Conservation (phyloP, 2,329 filamentous ascomycete species). For the Ophiostoma montium region DNA sequence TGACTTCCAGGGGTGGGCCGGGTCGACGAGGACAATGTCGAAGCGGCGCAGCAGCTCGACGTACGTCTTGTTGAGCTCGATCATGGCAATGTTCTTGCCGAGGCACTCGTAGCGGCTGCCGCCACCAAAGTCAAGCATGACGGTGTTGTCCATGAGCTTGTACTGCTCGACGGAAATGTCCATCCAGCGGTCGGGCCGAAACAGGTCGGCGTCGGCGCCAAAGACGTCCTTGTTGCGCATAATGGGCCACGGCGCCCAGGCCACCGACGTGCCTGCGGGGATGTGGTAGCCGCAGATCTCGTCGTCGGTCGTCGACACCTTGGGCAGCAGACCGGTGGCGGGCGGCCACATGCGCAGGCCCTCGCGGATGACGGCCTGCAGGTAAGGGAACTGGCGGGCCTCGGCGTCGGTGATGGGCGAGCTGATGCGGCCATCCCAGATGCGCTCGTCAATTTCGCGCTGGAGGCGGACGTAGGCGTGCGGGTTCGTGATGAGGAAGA, state of each 20-base stretch:
- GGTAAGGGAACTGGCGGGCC: slow-evolving; percentile 27
- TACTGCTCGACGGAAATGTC: slow-evolving; percentile 16
- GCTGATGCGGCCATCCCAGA: slow-evolving; percentile 15
- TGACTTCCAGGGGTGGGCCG: slow-evolving; percentile 19
- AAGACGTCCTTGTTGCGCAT: slow-evolving; percentile 24
- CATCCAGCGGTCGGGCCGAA: slow-evolving; percentile 33
- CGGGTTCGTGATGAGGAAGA: slow-evolving; percentile 17
- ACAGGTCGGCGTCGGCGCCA: slow-evolving; percentile 26
- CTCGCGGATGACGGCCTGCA: slow-evolving; percentile 37
- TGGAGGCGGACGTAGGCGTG: slow-evolving; percentile 14
- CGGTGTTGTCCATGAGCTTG: slow-evolving; percentile 16
- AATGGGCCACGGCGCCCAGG: slow-evolving; percentile 16
- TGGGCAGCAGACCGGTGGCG: slow-evolving; percentile 19
- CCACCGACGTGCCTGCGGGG: slow-evolving; percentile 29
- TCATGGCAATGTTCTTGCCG: slow-evolving; percentile 27
- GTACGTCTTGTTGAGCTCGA: slow-evolving; percentile 26
- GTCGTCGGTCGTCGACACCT: slow-evolving; percentile 23
- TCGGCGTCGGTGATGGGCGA: slow-evolving; percentile 24
- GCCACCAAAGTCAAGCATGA: slow-evolving; percentile 26
- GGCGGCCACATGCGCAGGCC: slow-evolving; percentile 32
- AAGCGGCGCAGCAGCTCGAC: slow-evolving; percentile 18
- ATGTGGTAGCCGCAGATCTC: slow-evolving; percentile 26
- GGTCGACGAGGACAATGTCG: slow-evolving; percentile 17
- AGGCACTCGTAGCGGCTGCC: slow-evolving; percentile 25
- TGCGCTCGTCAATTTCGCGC: slow-evolving; percentile 24